Base-by-base conservation (phyloP, 2,329 filamentous ascomycete species). In the Trichoderma asperellum region DNA sequence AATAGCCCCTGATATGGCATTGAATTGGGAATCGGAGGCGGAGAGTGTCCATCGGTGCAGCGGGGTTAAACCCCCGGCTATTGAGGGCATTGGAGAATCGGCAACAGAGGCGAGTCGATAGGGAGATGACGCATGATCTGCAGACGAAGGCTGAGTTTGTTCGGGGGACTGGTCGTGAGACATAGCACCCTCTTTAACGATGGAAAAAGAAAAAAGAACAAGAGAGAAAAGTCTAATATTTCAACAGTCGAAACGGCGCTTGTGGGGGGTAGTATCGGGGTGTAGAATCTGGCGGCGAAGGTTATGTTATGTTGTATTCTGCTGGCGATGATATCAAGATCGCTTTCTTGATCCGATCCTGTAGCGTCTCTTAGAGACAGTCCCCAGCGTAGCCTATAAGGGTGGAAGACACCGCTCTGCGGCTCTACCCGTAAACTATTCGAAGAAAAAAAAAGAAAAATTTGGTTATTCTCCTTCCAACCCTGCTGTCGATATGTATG, bases 1-100 rank as follows among this genome's bases (percentile, higher is more conserved):
- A 69, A 93, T 86, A 60, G 94, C 95, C 68, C 96, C 96, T 55
- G 93, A 91, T 68, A 97, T 85, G 72, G 93, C 93, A 79, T 96
- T 93, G 79, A 98, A 89, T 72, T 88, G 86, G 24, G 87, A 84
- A 71, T 89, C 86, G 40, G 87, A 88, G 62, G 88, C 87, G 49
- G 77, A 75, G 59, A 83, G 79, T 27, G 86, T 84, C 86, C 88
- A 90, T 74, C 81, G 82, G 77, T 90, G 84, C 72, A 88, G 75
- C 62, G 79, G 75, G 59, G 85, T 85, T 74, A 82, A 70, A 55
- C 72, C 71, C 60, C 73, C 72, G 57, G 73, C 62, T 35, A 73
- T 64, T 35, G 75, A 71, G 68, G 77, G 73, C 79, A 80, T 80
- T 73, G 77, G 72, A 65, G 75, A 73, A 73, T 75, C 73, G 76